A percentile compares a stretch with the other conserved stretches of the same genome.
Conservation (phyloP, 2,329 filamentous ascomycete species). For the Aspergillus fumigatiaffinis region DNA sequence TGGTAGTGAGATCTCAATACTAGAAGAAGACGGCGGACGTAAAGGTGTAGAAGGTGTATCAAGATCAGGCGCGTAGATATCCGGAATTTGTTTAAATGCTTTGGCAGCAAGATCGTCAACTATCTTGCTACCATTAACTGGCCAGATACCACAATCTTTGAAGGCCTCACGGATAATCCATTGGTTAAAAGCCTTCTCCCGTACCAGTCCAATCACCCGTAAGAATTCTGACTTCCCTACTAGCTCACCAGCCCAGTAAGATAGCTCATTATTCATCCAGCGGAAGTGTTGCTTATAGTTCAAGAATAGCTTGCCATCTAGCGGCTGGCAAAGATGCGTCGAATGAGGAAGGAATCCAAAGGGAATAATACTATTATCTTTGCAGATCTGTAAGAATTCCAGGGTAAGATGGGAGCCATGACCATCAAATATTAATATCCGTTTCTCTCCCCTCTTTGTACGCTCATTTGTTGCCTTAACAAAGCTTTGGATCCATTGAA, state of each 20-base stretch:
- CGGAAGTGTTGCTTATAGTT: neutral
- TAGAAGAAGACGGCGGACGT: neutral
- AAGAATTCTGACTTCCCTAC: neutral
- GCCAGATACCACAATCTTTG: neutral
- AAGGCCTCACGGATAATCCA: neutral
- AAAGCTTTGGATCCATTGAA: slow-evolving; percentile 1
- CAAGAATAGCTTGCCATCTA: neutral
- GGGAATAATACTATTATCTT: neutral
- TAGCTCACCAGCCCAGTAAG: neutral
- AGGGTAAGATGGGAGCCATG: neutral
- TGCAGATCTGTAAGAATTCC: neutral
- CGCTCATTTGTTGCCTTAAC: too few species aligned
- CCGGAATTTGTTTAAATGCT: neutral
- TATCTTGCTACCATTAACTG: neutral
- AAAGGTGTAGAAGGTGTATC: neutral
- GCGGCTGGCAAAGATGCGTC: neutral
- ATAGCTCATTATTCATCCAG: neutral
- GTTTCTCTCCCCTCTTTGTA: neutral
- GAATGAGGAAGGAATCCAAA: neutral
- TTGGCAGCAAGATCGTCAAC: neutral
- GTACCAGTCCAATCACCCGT: too few species aligned
- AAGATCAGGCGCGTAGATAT: neutral
- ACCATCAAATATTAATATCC: neutral
- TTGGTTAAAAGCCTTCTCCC: neutral
- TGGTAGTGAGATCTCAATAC: neutral